Conservation (phyloP, 371 early-diverging fungal genomes). For the Mucor ambiguus region DNA sequence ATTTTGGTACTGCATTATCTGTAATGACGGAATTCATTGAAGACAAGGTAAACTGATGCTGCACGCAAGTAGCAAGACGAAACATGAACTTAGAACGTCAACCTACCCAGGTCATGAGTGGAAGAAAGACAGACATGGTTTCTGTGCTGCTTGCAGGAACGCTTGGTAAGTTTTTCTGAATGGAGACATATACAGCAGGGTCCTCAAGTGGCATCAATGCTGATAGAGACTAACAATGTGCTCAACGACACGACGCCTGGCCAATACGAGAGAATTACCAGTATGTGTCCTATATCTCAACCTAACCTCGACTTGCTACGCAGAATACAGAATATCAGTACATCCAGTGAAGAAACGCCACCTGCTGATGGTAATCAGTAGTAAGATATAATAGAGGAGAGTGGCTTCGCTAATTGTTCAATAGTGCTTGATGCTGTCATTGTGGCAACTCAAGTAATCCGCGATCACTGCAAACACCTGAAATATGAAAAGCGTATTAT, state of each 20-base stretch:
- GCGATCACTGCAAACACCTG: constrained; percentile 55
- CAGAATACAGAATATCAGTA: constrained; percentile 28
- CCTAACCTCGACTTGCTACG: constrained; percentile 29
- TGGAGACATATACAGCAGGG: background rate
- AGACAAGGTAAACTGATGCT: constrained; percentile 34
- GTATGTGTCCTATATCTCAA: constrained; percentile 16
- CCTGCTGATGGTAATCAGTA: constrained; percentile 40
- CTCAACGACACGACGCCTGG: constrained; percentile 26
- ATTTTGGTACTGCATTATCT: constrained; percentile 48
- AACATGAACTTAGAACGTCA: background rate
- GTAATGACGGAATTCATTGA: constrained; percentile 40
- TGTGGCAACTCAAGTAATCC: constrained; percentile 60
- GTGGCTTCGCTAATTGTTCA: background rate
- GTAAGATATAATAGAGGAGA: background rate
- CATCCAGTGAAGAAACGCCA: constrained; percentile 31
- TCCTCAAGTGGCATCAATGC: background rate
- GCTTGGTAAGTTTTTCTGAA: constrained; percentile 23
- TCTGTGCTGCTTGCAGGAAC: constrained; percentile 42
- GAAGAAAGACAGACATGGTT: constrained; percentile 44
- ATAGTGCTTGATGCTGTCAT: constrained; percentile 68
- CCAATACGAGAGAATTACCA: constrained; percentile 39
- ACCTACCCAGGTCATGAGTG: constrained; percentile 27
- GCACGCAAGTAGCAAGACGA: background rate
- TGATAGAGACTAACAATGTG: constrained; percentile 32
- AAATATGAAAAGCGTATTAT: constrained; percentile 70